Conservation (phyloP, 2,329 filamentous ascomycete genomes). For the Ceratocystis diversiconidia region DNA sequence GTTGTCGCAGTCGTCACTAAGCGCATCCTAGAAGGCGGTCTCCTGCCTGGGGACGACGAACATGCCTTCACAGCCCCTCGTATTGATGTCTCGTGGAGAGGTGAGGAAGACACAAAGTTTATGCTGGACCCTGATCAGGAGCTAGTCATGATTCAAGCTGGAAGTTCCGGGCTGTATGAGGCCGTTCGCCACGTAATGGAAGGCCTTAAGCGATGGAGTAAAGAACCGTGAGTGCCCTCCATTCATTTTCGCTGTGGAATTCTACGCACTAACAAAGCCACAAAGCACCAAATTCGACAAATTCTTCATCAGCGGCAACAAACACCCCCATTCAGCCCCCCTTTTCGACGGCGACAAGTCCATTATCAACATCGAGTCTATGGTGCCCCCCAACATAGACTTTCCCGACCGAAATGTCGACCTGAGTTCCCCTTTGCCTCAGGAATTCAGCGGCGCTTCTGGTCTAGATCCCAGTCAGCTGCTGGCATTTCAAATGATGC, state of each 20-base stretch:
- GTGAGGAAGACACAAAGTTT: slow-evolving; percentile 35
- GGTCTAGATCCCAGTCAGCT: slow-evolving; percentile 52
- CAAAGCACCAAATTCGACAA: slow-evolving; percentile 44
- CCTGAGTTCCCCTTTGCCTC: slow-evolving; percentile 2
- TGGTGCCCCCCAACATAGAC: neutral
- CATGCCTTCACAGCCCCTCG: slow-evolving; percentile 38
- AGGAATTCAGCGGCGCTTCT: slow-evolving; percentile 20
- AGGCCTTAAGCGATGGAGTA: slow-evolving; percentile 13
- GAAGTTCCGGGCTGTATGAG: slow-evolving; percentile 57
- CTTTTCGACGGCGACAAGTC: slow-evolving; percentile 23
- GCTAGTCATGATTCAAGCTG: slow-evolving; percentile 67
- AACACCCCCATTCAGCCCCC: slow-evolving; percentile 22
- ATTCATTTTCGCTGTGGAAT: neutral
- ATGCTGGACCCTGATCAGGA: slow-evolving; percentile 53
- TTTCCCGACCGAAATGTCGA: neutral
- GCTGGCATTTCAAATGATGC: slow-evolving; percentile 50
- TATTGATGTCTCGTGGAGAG: slow-evolving; percentile 61
- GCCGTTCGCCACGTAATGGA: slow-evolving; percentile 42
- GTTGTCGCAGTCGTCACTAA: slow-evolving; percentile 61
- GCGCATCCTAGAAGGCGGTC: slow-evolving; percentile 42
- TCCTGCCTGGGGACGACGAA: slow-evolving; percentile 38
- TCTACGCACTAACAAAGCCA: neutral
- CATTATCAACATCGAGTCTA: slow-evolving; percentile 6
- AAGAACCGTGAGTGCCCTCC: slow-evolving; percentile 12
- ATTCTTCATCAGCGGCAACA: slow-evolving; percentile 40